Base-by-base conservation (phyloP, 352 stramenopile genomes). In the Phytopythium montanum region DNA sequence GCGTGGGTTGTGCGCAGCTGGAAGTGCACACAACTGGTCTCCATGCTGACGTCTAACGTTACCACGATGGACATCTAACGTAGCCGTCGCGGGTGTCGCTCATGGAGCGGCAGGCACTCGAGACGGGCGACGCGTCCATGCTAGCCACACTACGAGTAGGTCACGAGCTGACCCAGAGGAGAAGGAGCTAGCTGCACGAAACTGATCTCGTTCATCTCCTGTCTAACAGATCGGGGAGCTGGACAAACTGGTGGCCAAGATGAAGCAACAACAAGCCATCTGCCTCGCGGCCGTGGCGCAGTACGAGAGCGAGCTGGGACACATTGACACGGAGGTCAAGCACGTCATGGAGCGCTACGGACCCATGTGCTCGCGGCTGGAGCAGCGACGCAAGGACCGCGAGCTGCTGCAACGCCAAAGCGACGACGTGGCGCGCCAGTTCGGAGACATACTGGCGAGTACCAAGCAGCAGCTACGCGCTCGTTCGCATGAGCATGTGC, bases 51-150 rank as follows among this genome's bases (percentile, higher is more conserved):
- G 25, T 13, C 21, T 51, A 41, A 49, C 38, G 25, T 18, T 25
- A 31, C 8, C 13, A 13, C 19, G 28, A 16, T 36, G 16, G 26
- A 26, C 19, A 34, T 21, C 7, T 50, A 5, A 49, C 10, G 21
- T 34, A 88, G 79, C 60, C 76, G 1, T 76, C 63, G 3, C 73
- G 81, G 21, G 60, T 80, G 58, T 88, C 79, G 42, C 68, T 90
- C 23, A 92, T 90, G 77, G 77, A 90, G 70, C 77, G 79, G 10
- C 79, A 92, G 60, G 66, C 73, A 9, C 54, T 87, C 28, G 79
- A 90, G 60, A 90, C 81, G 61, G 77, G 79, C 31, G 79, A 92
- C 56, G 74, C 83, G 14, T 81, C 81, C 5, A 91, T 91, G 81
- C 67, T 91, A 0, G 81, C 79, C n/a, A 84, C 79, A 0, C 66